These are phyloP conservation scores for Mycena haematopus DNA, from an alignment of 768 basidiomycete species.

Conservation along the genomic window DNA sequence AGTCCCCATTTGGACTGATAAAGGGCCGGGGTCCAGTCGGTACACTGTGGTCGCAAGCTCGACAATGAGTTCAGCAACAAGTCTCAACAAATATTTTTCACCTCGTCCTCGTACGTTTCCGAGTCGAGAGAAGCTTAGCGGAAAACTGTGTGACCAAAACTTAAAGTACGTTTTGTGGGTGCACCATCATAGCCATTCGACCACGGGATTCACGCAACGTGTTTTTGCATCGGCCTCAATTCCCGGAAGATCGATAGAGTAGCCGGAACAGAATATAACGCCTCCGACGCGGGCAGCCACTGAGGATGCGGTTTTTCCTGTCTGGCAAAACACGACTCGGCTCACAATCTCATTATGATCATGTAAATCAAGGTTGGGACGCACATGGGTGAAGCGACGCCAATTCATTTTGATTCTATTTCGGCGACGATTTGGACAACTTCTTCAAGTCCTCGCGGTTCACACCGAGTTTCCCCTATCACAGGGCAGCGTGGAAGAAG, in stretches of 20 bases:
- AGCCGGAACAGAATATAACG: not conserved
- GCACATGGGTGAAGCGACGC: slow-evolving; percentile 24
- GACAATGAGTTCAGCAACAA: too few species aligned
- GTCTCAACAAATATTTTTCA: too few species aligned
- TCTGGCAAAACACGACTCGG: too few species aligned
- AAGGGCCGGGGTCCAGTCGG: too few species aligned
- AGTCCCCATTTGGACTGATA: not conserved
- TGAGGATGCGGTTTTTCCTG: too few species aligned
- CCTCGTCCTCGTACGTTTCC: not conserved
- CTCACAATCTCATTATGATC: too few species aligned
- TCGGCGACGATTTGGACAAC: slow-evolving; percentile 28
- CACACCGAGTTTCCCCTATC: too few species aligned
- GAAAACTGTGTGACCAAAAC: not conserved
- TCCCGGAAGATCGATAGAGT: slow-evolving; percentile 1
- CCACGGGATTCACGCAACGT: slow-evolving; percentile 2
- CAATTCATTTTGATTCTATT: slow-evolving; percentile 45
- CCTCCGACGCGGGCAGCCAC: too few species aligned
- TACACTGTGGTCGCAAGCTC: too few species aligned
- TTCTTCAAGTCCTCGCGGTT: too few species aligned
- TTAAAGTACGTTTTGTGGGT: slow-evolving; percentile 5
- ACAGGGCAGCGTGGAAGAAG: too few species aligned
- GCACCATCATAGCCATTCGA: not conserved
- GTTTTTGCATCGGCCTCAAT: not conserved
- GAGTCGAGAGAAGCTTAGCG: not conserved
- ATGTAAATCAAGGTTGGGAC: slow-evolving; percentile 10